phyloP scores from a whole-genome alignment of 1,284 basidiomycete genomes.

The Chalciporus piperatoides region DNA sequence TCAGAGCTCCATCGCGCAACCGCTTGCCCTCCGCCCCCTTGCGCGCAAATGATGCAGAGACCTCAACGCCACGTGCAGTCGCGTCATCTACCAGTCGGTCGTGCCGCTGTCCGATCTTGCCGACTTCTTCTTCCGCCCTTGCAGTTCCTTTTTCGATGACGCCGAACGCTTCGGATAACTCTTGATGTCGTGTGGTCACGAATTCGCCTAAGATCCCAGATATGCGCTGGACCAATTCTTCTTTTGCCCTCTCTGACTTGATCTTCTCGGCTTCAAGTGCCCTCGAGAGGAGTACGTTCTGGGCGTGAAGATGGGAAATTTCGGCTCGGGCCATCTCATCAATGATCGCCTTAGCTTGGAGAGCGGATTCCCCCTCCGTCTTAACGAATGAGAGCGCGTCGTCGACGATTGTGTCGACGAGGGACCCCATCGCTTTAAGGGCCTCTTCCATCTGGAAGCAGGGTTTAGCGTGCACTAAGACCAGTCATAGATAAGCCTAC shows the following conservation, averaged over 20 bases:
- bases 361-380: constrained; percentile 49
- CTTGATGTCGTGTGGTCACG: constrained; percentile 63
- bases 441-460: constrained; percentile 48
- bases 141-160: constrained; percentile 55
- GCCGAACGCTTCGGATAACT: constrained; percentile 59
- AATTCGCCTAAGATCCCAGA: constrained; percentile 70
- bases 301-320: constrained; percentile 61
- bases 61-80: constrained; percentile 38
- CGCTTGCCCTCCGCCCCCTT: constrained; percentile 51
- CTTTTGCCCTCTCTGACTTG: constrained; percentile 63
- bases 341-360: constrained; percentile 49
- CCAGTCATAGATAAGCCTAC: constrained; percentile 32
- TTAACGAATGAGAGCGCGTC: constrained; percentile 58
- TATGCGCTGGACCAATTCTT: constrained; percentile 70
- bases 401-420: constrained; percentile 59
- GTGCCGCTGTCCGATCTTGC: constrained; percentile 47
- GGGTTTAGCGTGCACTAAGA: constrained; percentile 1
- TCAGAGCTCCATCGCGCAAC: constrained; percentile 53
- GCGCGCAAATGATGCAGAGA: constrained; percentile 43
- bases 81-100: constrained; percentile 43
- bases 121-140: constrained; percentile 50
- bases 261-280: constrained; percentile 66
- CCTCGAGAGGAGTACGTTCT: constrained; percentile 65
- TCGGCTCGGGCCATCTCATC: constrained; percentile 55
- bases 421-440: constrained; percentile 46